Evolutionary conservation across 805 yeast genomes (phyloP).

Genomic region (Barnettozyma pratensis): DNA sequence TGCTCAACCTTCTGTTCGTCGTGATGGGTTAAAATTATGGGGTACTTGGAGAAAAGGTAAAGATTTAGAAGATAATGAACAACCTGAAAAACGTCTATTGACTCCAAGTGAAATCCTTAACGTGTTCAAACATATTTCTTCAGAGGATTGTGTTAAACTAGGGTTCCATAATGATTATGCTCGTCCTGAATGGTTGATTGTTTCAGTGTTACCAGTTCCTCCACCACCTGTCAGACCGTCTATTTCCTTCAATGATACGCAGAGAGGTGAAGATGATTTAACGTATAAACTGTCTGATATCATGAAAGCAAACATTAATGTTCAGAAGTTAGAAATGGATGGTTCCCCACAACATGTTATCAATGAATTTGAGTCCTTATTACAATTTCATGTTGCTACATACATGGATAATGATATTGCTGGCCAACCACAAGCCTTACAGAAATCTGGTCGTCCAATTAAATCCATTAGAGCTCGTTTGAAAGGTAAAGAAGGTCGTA

Average conservation of each 20-base stretch:
- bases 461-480: conserved; percentile 98
- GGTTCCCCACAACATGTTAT: conserved; percentile 99
- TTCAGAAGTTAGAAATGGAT: conserved; percentile 95
- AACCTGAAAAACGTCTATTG: conserved; percentile 86
- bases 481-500: conserved; percentile 99
- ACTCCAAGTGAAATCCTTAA: conserved; percentile 86
- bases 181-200: conserved; percentile 97
- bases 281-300: conserved; percentile 97
- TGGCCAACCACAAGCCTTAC: conserved; percentile 98
- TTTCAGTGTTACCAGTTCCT: conserved; percentile 98
- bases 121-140: conserved; percentile 85
- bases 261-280: conserved; percentile 98
- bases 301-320: conserved; percentile 91
- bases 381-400: conserved; percentile 97
- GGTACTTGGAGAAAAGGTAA: conserved; percentile 98
- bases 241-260: conserved; percentile 95
- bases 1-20: conserved; percentile 90
- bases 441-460: conserved; percentile 97
- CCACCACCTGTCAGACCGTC: conserved; percentile 99
- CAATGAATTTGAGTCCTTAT: conserved; percentile 89
- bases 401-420: conserved; percentile 99
- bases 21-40: conserved; percentile 92
- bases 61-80: conserved; percentile 70
- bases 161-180: conserved; percentile 96
- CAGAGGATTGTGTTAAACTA: conserved; percentile 72